Evolutionary conservation across 345 rosid species (phyloP).

Genomic region (Rhodamnia rubescens): DNA sequence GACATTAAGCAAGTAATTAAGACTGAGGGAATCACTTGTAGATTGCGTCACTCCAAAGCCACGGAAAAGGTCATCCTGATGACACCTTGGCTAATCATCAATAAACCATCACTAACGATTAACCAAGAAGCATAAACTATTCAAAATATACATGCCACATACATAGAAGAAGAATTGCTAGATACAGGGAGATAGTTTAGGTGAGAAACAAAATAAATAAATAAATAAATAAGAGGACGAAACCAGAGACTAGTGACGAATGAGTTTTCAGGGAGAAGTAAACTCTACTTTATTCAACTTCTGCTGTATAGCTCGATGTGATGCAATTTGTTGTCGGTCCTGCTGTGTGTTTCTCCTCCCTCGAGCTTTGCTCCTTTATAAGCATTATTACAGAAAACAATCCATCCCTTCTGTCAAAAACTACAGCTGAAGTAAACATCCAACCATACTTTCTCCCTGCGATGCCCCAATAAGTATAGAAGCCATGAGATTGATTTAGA

Average conservation of each 20-base stretch:
- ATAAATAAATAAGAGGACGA: neutral
- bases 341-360: neutral
- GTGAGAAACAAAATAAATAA: neutral
- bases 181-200: neutral
- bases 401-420: neutral
- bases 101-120: neutral
- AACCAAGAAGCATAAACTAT: neutral
- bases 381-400: neutral
- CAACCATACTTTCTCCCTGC: neutral
- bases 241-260: neutral
- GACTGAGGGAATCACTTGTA: neutral
- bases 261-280: neutral
- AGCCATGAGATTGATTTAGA: neutral
- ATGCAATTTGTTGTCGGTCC: neutral
- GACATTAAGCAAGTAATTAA: neutral
- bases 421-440: neutral
- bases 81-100: neutral
- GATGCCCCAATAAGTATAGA: neutral
- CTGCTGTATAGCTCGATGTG: neutral
- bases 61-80: neutral
- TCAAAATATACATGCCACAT: neutral
- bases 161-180: neutral
- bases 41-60: neutral
- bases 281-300: neutral
- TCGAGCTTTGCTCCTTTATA: neutral